These are phyloP conservation scores for Thinopyrum elongatum DNA, from an alignment of 176 grass and related monocot species.

Conservation along the genomic window DNA sequence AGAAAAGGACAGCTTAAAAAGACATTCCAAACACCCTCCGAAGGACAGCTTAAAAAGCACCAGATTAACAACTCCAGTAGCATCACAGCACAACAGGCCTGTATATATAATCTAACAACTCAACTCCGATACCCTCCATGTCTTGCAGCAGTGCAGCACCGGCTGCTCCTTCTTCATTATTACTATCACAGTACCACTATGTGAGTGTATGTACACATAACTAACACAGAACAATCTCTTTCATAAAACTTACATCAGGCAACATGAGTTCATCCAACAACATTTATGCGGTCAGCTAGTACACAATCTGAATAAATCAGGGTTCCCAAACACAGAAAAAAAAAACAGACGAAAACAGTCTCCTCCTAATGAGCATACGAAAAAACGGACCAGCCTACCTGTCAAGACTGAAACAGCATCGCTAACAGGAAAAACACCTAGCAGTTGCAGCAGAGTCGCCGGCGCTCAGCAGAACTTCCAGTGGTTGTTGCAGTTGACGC, in stretches of 20 bases:
- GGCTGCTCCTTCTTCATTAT: too few species aligned
- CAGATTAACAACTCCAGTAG: too few species aligned
- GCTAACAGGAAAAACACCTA: slow-evolving; percentile 11
- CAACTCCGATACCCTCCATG: too few species aligned
- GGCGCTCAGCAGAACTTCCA: slow-evolving; percentile 86
- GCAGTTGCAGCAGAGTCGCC: background rate
- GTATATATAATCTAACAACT: too few species aligned
- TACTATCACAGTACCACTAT: too few species aligned
- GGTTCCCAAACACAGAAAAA: background rate
- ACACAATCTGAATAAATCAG: slow-evolving; percentile 53
- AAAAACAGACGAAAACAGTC: background rate
- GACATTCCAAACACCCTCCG: too few species aligned
- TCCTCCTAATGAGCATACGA: slow-evolving; percentile 25
- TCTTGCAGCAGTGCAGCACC: too few species aligned
- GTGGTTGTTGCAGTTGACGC: slow-evolving; percentile 91
- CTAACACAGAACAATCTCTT: background rate
- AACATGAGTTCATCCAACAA: slow-evolving; percentile 26
- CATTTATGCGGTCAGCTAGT: slow-evolving; percentile 35
- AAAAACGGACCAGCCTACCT: slow-evolving; percentile 26
- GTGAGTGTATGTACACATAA: background rate
- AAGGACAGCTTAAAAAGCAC: background rate
- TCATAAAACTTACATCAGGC: slow-evolving; percentile 23
- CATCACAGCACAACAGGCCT: too few species aligned
- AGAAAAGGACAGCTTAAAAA: too few species aligned
- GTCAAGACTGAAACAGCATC: background rate